A percentile compares a stretch with the other conserved stretches of the same genome.
These are phyloP conservation scores for Allomyces javanicus DNA, from an alignment of 192 early-diverging fungal species.

Conservation along the genomic window DNA sequence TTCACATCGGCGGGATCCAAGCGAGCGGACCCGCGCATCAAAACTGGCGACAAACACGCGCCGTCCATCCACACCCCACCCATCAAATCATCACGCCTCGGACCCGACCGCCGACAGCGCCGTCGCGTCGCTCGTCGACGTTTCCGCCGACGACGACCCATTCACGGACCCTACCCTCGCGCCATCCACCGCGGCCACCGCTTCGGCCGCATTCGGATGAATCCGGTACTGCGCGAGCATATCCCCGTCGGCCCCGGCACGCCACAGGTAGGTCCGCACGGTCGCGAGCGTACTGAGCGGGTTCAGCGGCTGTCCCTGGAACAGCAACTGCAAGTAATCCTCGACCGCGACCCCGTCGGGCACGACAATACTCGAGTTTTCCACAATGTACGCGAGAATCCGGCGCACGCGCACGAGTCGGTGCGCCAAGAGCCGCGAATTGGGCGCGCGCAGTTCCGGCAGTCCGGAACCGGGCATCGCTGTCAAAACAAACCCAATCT, in stretches of 20 bases:
- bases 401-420: conserved; percentile 76
- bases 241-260: not conserved
- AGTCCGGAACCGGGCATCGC: conserved; percentile 37
- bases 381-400: conserved; percentile 60
- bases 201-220: no score
- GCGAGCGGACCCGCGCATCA: no score
- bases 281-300: not conserved
- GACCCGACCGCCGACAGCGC: no score
- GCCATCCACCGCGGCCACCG: no score
- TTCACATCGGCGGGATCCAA: no score
- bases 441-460: conserved; percentile 25
- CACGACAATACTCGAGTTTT: conserved; percentile 20
- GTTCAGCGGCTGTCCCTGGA: not conserved
- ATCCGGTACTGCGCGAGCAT: not conserved
- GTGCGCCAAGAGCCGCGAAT: conserved; percentile 59
- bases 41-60: no score
- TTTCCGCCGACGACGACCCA: no score
- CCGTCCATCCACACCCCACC: no score
- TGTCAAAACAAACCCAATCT: conserved; percentile 63
- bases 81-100: no score
- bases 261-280: not conserved
- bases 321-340: not conserved
- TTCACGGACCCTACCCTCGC: no score
- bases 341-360: not conserved
- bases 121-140: no score